Percentiles rank a stretch among this genome's conserved stretches.
These are phyloP conservation scores for Peronospora destructor DNA, from an alignment of 352 stramenopile genomes.

Conservation along the genomic window DNA sequence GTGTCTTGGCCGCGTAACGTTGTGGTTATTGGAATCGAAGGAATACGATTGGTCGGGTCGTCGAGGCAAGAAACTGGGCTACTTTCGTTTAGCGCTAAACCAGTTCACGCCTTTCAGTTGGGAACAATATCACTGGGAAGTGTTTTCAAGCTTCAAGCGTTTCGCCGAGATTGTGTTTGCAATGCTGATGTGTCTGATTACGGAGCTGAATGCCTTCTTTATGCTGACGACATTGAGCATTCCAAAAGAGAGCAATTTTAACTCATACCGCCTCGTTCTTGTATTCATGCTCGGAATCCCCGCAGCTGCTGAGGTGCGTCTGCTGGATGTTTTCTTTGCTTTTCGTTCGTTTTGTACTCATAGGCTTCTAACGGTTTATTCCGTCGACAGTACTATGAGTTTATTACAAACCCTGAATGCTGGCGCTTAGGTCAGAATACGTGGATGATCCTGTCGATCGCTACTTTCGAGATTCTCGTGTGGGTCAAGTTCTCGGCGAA, in stretches of 20 bases:
- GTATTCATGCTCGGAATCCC: conserved; percentile 80
- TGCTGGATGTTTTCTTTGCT: not conserved
- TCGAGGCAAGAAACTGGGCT: conserved; percentile 59
- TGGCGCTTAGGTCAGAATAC: conserved; percentile 72
- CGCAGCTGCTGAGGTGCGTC: conserved; percentile 57
- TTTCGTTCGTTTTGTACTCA: not conserved
- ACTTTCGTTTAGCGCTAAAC: conserved; percentile 59
- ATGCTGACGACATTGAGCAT: conserved; percentile 84
- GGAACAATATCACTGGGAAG: conserved; percentile 87
- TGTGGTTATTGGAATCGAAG: conserved; percentile 79
- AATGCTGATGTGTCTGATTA: conserved; percentile 77
- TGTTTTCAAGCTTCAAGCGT: conserved; percentile 88
- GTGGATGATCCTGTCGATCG: conserved; percentile 79
- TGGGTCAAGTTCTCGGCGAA: conserved; percentile 76
- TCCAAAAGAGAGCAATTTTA: conserved; percentile 83
- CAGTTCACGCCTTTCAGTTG: conserved; percentile 88
- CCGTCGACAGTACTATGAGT: conserved; percentile 69
- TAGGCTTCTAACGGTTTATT: conserved; percentile 5
- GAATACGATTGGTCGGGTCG: conserved; percentile 88
- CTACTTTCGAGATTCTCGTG: conserved; percentile 68
- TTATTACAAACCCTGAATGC: conserved; percentile 72
- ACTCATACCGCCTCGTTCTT: conserved; percentile 68
- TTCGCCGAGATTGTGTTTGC: conserved; percentile 80
- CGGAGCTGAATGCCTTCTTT: conserved; percentile 92
- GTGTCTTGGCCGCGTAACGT: conserved; percentile 63